phyloP scores from a whole-genome alignment of 208 protist genomes.

The Balamuthia mandrillaris region DNA sequence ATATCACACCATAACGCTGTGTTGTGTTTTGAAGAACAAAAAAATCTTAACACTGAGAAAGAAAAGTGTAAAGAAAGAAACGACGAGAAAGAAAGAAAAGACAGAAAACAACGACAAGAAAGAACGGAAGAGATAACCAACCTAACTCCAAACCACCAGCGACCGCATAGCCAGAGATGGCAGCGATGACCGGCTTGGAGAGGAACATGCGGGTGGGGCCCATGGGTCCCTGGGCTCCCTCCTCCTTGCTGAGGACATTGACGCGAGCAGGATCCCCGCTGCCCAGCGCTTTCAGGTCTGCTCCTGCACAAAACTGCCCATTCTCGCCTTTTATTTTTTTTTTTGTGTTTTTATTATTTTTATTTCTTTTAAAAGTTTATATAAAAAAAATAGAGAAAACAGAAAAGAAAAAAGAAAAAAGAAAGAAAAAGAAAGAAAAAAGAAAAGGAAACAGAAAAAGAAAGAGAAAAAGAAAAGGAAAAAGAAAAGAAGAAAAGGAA shows the following conservation, averaged over 20 bases:
- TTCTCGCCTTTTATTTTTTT: neutral
- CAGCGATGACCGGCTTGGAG: conserved; percentile 54
- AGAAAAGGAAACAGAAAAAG: too few species aligned
- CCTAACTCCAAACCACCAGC: conserved; percentile 54
- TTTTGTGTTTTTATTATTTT: too few species aligned
- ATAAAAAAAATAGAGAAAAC: too few species aligned
- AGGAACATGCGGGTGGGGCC: conserved; percentile 36
- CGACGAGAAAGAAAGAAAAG: neutral
- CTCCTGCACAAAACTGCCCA: neutral
- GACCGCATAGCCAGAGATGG: conserved; percentile 36
- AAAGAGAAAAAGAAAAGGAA: too few species aligned
- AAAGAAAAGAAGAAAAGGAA: too few species aligned
- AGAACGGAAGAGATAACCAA: too few species aligned
- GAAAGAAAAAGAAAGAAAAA: too few species aligned
- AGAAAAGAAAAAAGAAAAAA: too few species aligned
- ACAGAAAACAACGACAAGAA: neutral
- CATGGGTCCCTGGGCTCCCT: conserved; percentile 28
- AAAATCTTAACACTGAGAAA: neutral
- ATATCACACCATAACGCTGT: conserved; percentile 41
- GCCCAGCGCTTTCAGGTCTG: neutral
- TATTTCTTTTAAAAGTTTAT: too few species aligned
- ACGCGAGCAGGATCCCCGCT: too few species aligned
- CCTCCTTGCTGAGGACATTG: too few species aligned
- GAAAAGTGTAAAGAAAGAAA: neutral
- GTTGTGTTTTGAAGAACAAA: neutral